These are phyloP conservation scores for Avena atlantica DNA, from an alignment of 176 grass and related monocot species.

Conservation along the genomic window DNA sequence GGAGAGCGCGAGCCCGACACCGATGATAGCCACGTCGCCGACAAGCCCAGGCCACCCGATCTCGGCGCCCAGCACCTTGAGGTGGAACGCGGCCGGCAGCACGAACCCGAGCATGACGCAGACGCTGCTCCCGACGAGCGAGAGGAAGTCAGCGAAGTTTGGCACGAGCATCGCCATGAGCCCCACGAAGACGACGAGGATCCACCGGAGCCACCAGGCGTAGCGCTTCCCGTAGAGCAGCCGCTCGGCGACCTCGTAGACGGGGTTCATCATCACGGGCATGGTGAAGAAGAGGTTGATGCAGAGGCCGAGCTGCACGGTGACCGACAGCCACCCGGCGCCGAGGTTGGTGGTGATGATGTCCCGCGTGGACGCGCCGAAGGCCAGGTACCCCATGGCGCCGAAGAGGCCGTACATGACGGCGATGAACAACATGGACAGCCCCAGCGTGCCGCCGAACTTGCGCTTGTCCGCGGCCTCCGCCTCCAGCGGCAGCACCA, in stretches of 20 bases:
- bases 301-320: constrained; percentile 92
- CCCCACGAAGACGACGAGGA: constrained; percentile 67
- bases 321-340: constrained; percentile 72
- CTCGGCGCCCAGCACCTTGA: constrained; percentile 75
- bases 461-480: constrained; percentile 81
- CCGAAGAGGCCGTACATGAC: constrained; percentile 91
- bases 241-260: constrained; percentile 91
- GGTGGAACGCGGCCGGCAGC: constrained; percentile 83
- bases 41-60: constrained; percentile 44
- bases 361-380: constrained; percentile 83
- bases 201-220: constrained; percentile 86
- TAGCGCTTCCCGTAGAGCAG: constrained; percentile 74
- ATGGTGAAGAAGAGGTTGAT: constrained; percentile 98
- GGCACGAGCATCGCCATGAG: constrained; percentile 82
- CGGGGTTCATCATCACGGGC: constrained; percentile 97
- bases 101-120: constrained; percentile 90
- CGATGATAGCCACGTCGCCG: constrained; percentile 59
- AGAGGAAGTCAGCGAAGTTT: constrained; percentile 93
- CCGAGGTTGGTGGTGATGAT: constrained; percentile 98
- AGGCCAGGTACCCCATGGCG: constrained; percentile 84
- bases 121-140: constrained; percentile 94
- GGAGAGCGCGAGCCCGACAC: constrained; percentile 58
- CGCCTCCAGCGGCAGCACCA: constrained; percentile 86
- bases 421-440: constrained; percentile 89
- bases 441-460: constrained; percentile 70